Evolutionary conservation across 129 eudicot species (phyloP).

Genomic region (Sambucus nigra): DNA sequence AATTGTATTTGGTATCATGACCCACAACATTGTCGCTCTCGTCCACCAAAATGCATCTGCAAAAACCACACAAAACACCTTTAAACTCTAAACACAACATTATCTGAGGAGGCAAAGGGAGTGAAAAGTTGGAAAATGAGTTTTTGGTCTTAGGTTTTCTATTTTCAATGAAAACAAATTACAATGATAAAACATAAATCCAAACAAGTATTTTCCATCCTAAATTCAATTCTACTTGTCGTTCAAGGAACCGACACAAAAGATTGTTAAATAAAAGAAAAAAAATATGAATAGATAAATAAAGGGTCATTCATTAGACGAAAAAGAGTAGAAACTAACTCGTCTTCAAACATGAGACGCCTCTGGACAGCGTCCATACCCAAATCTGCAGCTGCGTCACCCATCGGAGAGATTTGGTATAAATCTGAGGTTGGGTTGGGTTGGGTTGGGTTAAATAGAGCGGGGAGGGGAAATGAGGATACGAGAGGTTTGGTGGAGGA

Average conservation of each 20-base stretch:
- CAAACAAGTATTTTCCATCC: constrained; percentile 1
- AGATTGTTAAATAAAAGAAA: not conserved
- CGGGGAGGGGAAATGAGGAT: too few relatives aligned
- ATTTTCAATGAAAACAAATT: not conserved
- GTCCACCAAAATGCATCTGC: constrained; percentile 89
- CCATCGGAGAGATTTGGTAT: constrained; percentile 16
- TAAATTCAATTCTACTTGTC: too few relatives aligned
- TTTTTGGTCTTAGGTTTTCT: too few relatives aligned
- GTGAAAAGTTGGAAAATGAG: too few relatives aligned
- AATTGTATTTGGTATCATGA: constrained; percentile 74
- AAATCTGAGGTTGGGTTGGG: too few relatives aligned
- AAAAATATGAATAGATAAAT: not conserved
- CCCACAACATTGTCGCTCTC: constrained; percentile 75
- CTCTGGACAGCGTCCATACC: constrained; percentile 80
- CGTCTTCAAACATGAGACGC: constrained; percentile 88
- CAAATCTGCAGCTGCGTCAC: constrained; percentile 27
- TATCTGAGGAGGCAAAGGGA: too few relatives aligned
- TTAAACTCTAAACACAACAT: too few relatives aligned
- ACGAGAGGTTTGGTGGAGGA: too few relatives aligned
- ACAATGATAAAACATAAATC: not conserved
- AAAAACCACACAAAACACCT: constrained; percentile 3
- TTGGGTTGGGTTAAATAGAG: too few relatives aligned
- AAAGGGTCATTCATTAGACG: too few relatives aligned
- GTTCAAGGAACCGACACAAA: too few relatives aligned
- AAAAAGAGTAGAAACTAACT: constrained; percentile 30